Percentiles rank a stretch among this genome's conserved stretches.
Conservation (phyloP, 257 asterid genomes). For the Voacanga thouarsii region DNA sequence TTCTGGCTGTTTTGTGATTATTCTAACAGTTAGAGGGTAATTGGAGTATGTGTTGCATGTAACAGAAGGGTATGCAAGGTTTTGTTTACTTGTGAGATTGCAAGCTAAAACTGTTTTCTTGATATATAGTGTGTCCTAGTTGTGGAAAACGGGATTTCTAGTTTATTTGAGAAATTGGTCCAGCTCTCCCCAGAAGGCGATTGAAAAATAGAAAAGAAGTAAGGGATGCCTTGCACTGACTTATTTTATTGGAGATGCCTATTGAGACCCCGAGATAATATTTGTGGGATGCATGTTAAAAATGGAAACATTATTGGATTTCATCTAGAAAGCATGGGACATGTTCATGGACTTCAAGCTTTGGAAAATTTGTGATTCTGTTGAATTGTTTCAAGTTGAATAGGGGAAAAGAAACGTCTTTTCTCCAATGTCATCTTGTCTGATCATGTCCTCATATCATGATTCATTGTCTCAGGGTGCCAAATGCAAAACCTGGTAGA, state of each 20-base stretch:
- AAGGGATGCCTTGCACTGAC: background rate
- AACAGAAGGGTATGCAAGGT: background rate
- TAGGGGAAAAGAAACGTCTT: background rate
- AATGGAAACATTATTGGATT: background rate
- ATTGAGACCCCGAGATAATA: background rate
- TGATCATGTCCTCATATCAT: background rate
- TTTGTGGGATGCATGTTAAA: background rate
- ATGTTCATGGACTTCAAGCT: background rate
- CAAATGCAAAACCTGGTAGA: conserved; percentile 90
- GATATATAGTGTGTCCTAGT: background rate
- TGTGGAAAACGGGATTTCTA: background rate
- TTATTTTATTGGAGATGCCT: background rate
- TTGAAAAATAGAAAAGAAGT: background rate
- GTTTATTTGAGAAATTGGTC: background rate
- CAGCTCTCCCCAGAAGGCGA: background rate
- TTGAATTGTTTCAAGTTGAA: background rate
- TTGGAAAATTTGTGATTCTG: background rate
- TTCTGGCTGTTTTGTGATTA: background rate
- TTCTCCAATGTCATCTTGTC: background rate
- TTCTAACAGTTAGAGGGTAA: background rate
- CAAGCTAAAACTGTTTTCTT: background rate
- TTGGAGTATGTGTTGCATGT: background rate
- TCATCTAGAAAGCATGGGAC: background rate
- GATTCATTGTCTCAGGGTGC: conserved; percentile 55
- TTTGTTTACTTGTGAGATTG: background rate